A percentile compares a stretch with the other conserved stretches of the same genome.
phyloP scores from a whole-genome alignment of 306 rosid species.

The Acacia crassicarpa region DNA sequence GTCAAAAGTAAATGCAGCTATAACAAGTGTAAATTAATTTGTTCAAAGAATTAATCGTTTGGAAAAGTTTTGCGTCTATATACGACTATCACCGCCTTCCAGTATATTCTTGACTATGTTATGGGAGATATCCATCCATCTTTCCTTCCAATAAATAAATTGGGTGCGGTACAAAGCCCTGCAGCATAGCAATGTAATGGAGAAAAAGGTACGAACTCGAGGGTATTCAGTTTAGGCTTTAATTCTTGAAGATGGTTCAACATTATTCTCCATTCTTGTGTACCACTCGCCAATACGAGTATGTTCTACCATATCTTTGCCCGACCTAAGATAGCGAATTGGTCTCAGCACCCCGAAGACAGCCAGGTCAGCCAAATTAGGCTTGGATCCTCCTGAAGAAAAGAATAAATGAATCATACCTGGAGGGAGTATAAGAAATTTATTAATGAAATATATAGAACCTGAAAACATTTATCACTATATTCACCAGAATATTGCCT shows the following conservation, averaged over 20 bases:
- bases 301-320: constrained; percentile 95
- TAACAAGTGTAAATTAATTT: neutral
- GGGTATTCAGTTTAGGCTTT: constrained; percentile 40
- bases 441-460: neutral
- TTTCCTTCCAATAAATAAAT: constrained; percentile 1
- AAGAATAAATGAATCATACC: neutral
- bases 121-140: neutral
- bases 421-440: neutral
- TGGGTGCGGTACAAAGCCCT: neutral
- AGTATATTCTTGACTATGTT: neutral
- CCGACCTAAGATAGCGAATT: constrained; percentile 84
- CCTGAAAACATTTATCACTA: neutral
- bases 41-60: neutral
- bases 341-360: constrained; percentile 80
- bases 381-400: constrained; percentile 51
- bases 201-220: neutral
- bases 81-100: neutral
- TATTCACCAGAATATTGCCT: neutral
- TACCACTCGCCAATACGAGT: constrained; percentile 95
- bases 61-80: neutral
- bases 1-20: neutral
- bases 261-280: constrained; percentile 78
- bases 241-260: constrained; percentile 74
- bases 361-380: constrained; percentile 52
- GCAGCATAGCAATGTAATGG: neutral